Evolutionary conservation across 2,329 filamentous ascomycete genomes (phyloP), one percentile per base, ranked within the genome.

Genomic region (Rhynchosporium agropyri): DNA sequence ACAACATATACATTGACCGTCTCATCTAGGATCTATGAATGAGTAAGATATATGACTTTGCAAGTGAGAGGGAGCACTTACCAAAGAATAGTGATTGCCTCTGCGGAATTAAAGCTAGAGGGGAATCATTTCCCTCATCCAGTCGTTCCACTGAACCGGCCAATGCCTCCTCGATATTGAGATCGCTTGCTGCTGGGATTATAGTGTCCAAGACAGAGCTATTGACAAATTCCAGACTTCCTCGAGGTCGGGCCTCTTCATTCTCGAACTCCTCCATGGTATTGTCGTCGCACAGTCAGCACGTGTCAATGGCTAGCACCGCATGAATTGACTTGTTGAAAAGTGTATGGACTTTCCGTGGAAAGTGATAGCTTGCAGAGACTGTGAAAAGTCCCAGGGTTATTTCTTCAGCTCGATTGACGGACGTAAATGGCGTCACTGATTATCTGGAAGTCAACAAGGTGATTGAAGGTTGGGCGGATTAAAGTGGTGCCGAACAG

Each of bases 41-140:
- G 76, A 83, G 82, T 77, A 79, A 77, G 76, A 78, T 71, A 72
- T 67, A 68, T 68, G 72, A 65, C 68, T 68, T 71, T 68, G 66
- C 67, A 70, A 69, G 62, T 64, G 57, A 60, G 63, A 66, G 61
- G 64, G 69, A 69, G 64, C 53, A 75, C 83, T 69, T 79, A 92
- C 90, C 90, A 72, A 92, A 91, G 73, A 90, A 89, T 45, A 93
- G 78, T 60, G 82, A 81, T 45, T 88, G 81, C 67, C 89, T 82
- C 69, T 85, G 83, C 49, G 83, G 77, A 71, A 91, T 81, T 20
- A 82, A 82, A 58, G 89, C 79, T 65, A 79, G 77, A 68, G 77
- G 78, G 67, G 78, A 74, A 65, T 70, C 77, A 60, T 77, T 67
- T 12, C 67, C 68, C 33, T 72, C 69, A 50, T 74, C 71, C 10